Base-by-base conservation (phyloP, 2,329 filamentous ascomycete species). In the Fusarium fracticaudum region DNA sequence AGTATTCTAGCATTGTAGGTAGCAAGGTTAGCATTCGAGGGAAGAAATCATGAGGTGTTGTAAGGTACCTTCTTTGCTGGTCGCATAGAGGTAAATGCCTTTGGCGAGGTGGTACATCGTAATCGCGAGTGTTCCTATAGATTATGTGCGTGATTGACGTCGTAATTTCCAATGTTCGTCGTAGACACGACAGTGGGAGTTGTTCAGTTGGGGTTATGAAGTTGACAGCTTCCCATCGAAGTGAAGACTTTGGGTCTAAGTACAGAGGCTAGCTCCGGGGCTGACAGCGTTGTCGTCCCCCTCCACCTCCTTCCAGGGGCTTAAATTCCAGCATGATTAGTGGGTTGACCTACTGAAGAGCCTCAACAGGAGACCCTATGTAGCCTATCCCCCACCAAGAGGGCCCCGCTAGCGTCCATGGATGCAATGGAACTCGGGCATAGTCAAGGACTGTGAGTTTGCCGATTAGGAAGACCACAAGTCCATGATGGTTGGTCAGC, bases 31-130 rank as follows among this genome's bases (percentile, higher is more conserved):
- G 59, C 24, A 26, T 31, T 59, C 47, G 59, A 60, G 57, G 37
- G 35, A 38, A 69, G 67, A 38, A 53, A 54, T 22, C 47, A 13
- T n/a, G 48, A 18, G 64, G 44, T 41, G 62, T 83, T 77, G 79
- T 29, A 26, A 29, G 14, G 24, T 70, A 94, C 95, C 94, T 90
- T 98, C 95, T 90, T 98, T 98, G 85, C 94, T 97, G 24, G 96
- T 98, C 65, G 94, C 96, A 82, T 98, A 94, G 79, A 96, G 90
- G 85, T 98, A 99, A 67, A 99, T 88, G 68, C 94, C 95, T 83
- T 98, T 98, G 80, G 94, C 92, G 78, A 99, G 91, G 86, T 98
- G 96, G 86, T 98, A 98, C 96, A 98, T 98, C 58, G 45, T 78
- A 14, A 67, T 54, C 44, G 59, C 57, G 17, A 44, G 37, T 24